Base-by-base conservation (phyloP, 176 grass and related monocot species). In the Aegilops tauschii region DNA sequence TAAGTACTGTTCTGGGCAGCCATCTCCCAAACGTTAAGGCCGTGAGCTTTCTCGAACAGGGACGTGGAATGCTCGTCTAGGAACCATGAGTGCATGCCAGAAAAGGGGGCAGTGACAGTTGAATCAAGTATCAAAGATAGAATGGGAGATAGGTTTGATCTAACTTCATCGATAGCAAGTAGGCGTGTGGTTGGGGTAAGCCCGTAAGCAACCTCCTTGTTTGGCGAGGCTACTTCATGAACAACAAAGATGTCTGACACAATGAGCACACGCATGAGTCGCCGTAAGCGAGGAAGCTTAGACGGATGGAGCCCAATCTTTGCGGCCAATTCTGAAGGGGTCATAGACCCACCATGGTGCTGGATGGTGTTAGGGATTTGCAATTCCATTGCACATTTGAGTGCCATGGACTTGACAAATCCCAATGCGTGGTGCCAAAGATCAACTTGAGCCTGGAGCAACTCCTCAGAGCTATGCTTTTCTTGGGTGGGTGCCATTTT, bases 351-450 rank as follows among this genome's bases (percentile, higher is more conserved):
- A 27, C 91, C 87, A 36, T 90, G 34, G 80, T 52, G 25, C 21
- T 90, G 80, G 80, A 93, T 93, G 80, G 75, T 70, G 65, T 87
- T 69, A 29, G 84, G 67, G 56, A 93, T 87, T 32, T 77, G 61
- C 61, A 93, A 61, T 21, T 93, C 84, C 34, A 90, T 77, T 40
- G 85, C 91, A 82, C 88, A 90, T 65, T 85, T 93, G 77, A 93
- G 35, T 42, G 66, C 23, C 85, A 90, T 82, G 61, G 84, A 87
- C 65, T 71, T 85, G 88, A 87, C 20, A 65, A 78, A 90, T 54
- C 75, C 68, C 28, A 90, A 82, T 40, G 64, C 63, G 52, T 85
- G 91, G 61, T 81, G 82, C 84, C 87, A 92, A 45, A 89, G 44
- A 6, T 89, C 87, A 54, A 65, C 49, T 45, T 89, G 79, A 80